These are phyloP conservation scores for Saccharomyces pastorianus DNA, from an alignment of 1,139 yeast genomes.

Conservation along the genomic window DNA sequence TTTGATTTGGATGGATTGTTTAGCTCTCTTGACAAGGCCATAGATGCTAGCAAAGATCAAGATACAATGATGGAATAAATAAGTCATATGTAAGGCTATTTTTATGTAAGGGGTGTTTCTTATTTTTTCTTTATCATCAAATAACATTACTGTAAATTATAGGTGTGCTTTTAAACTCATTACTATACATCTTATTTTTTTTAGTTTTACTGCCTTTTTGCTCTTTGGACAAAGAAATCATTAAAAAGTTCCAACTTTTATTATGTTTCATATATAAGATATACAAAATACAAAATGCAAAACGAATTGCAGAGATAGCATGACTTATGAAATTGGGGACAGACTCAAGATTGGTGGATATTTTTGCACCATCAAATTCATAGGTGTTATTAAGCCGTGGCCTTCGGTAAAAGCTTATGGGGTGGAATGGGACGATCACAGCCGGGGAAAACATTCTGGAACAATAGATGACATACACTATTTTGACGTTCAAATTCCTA, in stretches of 20 bases:
- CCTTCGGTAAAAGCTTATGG: conserved; percentile 52
- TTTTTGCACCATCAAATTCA: conserved; percentile 54
- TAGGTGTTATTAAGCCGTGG: conserved; percentile 62
- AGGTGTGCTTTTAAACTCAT: neutral
- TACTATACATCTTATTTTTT: neutral
- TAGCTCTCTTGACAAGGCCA: conserved; percentile 31
- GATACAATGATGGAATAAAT: conserved; percentile 14
- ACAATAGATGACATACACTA: conserved; percentile 38
- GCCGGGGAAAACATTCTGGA: conserved; percentile 53
- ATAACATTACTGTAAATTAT: neutral
- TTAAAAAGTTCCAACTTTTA: neutral
- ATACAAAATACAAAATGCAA: neutral
- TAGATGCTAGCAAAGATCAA: conserved; percentile 15
- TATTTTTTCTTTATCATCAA: neutral
- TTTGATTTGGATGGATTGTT: conserved; percentile 83
- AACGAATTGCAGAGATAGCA: neutral
- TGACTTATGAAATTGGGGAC: conserved; percentile 31
- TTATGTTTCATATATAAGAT: neutral
- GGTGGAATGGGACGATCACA: conserved; percentile 73
- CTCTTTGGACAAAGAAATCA: neutral
- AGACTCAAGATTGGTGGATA: conserved; percentile 43
- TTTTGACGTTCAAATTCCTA: conserved; percentile 33
- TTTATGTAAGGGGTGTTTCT: conserved; percentile 1
- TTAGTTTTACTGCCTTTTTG: conserved; percentile 4
- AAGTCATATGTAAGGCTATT: conserved; percentile 1